These are phyloP conservation scores for Stephanodiscus triporus DNA, from an alignment of 108 stramenopile species.

Conservation along the genomic window DNA sequence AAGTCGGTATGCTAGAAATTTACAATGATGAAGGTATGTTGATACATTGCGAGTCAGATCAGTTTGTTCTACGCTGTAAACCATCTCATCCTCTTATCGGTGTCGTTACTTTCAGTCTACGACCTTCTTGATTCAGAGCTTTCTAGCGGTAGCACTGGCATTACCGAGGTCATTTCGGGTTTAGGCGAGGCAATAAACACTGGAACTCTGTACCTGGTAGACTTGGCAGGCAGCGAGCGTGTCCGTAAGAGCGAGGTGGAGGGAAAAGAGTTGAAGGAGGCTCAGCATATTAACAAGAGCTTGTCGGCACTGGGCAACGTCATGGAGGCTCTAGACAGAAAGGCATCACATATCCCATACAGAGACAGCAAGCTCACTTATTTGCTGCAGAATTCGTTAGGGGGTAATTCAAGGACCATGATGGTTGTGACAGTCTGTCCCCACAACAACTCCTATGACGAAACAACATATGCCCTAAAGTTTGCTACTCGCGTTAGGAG, in stretches of 20 bases:
- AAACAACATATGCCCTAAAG: conserved; percentile 95
- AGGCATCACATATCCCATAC: conserved; percentile 92
- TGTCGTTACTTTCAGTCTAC: no score
- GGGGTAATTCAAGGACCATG: conserved; percentile 95
- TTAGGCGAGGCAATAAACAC: conserved; percentile 72
- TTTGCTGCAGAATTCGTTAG: conserved; percentile 93
- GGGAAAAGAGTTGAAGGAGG: conserved; percentile 93
- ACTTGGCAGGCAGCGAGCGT: conserved; percentile 99
- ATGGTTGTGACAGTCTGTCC: conserved; percentile 97
- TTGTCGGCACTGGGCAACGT: conserved; percentile 98
- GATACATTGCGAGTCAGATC: conserved; percentile 5
- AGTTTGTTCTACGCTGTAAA: background rate
- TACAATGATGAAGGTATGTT: conserved; percentile 92
- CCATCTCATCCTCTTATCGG: background rate
- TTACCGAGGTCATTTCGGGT: conserved; percentile 73
- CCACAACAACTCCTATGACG: conserved; percentile 84
- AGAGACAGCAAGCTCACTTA: conserved; percentile 96
- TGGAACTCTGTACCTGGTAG: conserved; percentile 92
- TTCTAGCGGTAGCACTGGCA: conserved; percentile 26
- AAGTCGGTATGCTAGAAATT: conserved; percentile 85
- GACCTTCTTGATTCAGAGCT: conserved; percentile 67
- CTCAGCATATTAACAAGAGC: conserved; percentile 98
- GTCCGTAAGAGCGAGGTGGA: conserved; percentile 94
- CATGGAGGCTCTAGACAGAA: conserved; percentile 93
- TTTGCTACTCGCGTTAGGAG: conserved; percentile 96